These are phyloP conservation scores for Aaosphaeria arxii DNA, from an alignment of 2,329 filamentous ascomycete species.

Conservation along the genomic window DNA sequence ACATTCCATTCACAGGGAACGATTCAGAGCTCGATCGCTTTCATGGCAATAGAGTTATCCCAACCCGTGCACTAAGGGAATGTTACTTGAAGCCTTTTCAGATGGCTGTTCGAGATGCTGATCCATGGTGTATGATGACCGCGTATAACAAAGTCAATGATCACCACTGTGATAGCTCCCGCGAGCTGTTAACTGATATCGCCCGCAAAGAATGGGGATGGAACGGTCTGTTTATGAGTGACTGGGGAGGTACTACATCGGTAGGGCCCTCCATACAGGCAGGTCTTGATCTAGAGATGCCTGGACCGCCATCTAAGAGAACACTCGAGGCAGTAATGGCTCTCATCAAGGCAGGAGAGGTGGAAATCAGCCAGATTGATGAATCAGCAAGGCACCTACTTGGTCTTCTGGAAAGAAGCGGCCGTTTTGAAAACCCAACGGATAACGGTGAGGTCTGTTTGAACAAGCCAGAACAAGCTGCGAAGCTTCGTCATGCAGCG, in stretches of 20 bases:
- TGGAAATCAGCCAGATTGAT: conserved; percentile 12
- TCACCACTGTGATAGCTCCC: conserved; percentile 63
- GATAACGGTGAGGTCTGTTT: conserved; percentile 41
- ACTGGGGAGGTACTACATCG: conserved; percentile 54
- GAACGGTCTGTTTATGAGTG: conserved; percentile 63
- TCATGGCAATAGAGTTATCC: conserved; percentile 49
- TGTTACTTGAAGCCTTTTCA: conserved; percentile 61
- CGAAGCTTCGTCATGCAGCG: conserved; percentile 62
- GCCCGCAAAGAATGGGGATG: conserved; percentile 72
- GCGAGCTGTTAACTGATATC: conserved; percentile 63
- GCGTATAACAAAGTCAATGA: conserved; percentile 74
- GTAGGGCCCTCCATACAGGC: conserved; percentile 33
- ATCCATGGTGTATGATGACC: conserved; percentile 68
- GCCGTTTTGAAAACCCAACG: not conserved
- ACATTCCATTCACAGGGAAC: not conserved
- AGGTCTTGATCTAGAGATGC: conserved; percentile 38
- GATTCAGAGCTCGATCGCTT: conserved; percentile 63
- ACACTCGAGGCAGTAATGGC: conserved; percentile 57
- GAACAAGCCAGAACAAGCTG: conserved; percentile 26
- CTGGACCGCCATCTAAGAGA: conserved; percentile 22
- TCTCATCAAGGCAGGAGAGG: conserved; percentile 47
- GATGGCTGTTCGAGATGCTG: conserved; percentile 66
- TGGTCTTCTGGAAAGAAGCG: not conserved
- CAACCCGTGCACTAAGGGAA: conserved; percentile 52
- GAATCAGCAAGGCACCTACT: not conserved